A percentile compares a stretch with the other conserved stretches of the same genome.
Evolutionary conservation across 2,329 filamentous ascomycete genomes (phyloP).

Genomic region (Tolypocladium paradoxum): DNA sequence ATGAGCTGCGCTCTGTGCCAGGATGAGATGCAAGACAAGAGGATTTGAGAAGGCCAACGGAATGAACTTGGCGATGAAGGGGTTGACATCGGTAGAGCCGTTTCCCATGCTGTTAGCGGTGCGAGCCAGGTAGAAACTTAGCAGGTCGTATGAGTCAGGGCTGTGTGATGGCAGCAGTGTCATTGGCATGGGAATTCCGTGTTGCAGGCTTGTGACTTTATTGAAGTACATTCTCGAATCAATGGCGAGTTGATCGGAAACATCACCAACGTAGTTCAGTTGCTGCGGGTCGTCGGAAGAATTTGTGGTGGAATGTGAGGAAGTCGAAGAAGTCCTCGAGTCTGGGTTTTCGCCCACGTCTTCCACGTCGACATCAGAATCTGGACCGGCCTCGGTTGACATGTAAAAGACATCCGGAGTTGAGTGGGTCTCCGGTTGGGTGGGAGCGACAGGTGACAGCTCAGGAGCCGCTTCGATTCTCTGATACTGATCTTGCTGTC

Average conservation of each 20-base stretch:
- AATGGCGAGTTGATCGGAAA: neutral
- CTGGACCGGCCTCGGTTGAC: conserved; percentile 4
- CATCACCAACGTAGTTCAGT: neutral
- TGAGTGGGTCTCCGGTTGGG: neutral
- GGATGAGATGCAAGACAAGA: conserved; percentile 32
- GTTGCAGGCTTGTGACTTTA: neutral
- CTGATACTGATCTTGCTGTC: conserved; percentile 1
- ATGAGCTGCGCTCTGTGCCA: conserved; percentile 32
- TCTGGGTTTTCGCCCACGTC: conserved; percentile 10
- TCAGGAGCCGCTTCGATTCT: neutral
- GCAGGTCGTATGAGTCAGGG: conserved; percentile 29
- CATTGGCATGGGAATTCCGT: conserved; percentile 14
- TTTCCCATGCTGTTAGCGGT: conserved; percentile 37
- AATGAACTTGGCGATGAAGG: conserved; percentile 33
- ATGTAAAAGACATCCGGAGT: neutral
- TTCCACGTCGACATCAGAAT: conserved; percentile 11
- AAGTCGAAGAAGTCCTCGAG: conserved; percentile 9
- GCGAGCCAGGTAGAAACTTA: conserved; percentile 32
- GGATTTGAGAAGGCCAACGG: conserved; percentile 34
- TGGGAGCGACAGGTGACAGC: neutral
- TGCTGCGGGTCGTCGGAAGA: conserved; percentile 5
- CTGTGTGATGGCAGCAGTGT: conserved; percentile 18
- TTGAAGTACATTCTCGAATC: neutral
- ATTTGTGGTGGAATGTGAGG: conserved; percentile 5
- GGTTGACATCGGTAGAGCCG: conserved; percentile 33